These are phyloP conservation scores for Ascocoryne sarcoides DNA, from an alignment of 2,329 filamentous ascomycete genomes.

Conservation along the genomic window DNA sequence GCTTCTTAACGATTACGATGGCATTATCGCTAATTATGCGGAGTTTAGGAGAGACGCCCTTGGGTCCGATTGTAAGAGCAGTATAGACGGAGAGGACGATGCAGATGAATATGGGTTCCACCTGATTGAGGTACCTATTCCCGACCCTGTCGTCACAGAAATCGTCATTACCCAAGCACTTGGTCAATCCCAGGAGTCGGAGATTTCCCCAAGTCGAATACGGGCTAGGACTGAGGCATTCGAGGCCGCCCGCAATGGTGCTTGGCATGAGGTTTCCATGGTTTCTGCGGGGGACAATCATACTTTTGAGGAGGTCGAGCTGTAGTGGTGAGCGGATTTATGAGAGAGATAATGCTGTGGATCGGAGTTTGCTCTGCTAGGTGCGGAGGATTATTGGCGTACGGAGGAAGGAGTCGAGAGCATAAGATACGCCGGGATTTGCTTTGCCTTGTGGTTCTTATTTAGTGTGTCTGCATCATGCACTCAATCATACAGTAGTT, in stretches of 20 bases:
- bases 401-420: too few relatives aligned
- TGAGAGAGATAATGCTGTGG: too few relatives aligned
- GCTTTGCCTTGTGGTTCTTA: too few relatives aligned
- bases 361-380: too few relatives aligned
- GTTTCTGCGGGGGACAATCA: constrained; percentile 36
- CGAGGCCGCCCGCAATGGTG: constrained; percentile 32
- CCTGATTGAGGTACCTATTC: constrained; percentile 10
- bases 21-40: constrained; percentile 5
- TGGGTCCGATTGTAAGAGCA: constrained; percentile 11
- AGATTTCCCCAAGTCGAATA: constrained; percentile 10
- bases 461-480: too few relatives aligned
- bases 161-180: constrained; percentile 14
- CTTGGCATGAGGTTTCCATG: constrained; percentile 34
- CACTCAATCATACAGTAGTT: too few relatives aligned
- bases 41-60: constrained; percentile 12
- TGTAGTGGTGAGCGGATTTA: too few relatives aligned
- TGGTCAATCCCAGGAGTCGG: constrained; percentile 15
- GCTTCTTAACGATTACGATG: constrained; percentile 3
- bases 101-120: constrained; percentile 11
- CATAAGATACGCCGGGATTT: too few relatives aligned
- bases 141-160: constrained; percentile 15
- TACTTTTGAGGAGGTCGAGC: constrained; percentile 11
- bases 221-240: constrained; percentile 28
- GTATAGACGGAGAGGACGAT: constrained; percentile 9
- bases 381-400: too few relatives aligned